Percentiles rank a stretch among this genome's conserved stretches.
phyloP scores from a whole-genome alignment of 345 rosid species.

The Orychophragmus violaceus region DNA sequence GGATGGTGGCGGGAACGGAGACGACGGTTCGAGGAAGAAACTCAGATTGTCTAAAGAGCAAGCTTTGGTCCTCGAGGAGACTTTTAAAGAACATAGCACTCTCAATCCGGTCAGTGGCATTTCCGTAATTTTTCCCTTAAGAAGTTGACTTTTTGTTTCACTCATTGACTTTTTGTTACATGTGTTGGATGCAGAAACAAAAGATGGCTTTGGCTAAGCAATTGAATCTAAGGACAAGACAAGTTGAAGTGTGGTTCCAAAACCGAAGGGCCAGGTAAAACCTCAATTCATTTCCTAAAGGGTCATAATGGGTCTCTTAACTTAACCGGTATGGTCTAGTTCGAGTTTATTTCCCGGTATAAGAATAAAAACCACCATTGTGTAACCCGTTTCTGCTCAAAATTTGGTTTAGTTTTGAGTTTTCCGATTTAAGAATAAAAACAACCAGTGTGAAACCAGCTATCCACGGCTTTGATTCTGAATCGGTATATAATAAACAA shows the following conservation, averaged over 20 bases:
- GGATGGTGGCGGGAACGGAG: constrained; percentile 67
- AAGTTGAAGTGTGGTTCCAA: constrained; percentile 96
- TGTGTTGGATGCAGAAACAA: constrained; percentile 47
- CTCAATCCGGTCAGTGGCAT: constrained; percentile 82
- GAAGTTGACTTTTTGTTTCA: not conserved
- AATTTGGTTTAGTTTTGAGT: not conserved
- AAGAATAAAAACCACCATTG: not conserved
- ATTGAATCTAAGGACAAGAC: constrained; percentile 74
- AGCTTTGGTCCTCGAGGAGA: constrained; percentile 76
- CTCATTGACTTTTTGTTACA: not conserved
- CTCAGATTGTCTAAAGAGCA: constrained; percentile 77
- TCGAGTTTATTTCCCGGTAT: not conserved
- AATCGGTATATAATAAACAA: not conserved
- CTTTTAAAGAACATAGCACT: constrained; percentile 83
- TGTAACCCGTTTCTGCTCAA: not conserved
- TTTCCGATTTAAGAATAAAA: not conserved
- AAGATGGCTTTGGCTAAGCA: constrained; percentile 72
- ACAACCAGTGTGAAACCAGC: not conserved
- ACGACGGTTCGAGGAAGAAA: constrained; percentile 73
- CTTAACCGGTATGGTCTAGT: not conserved
- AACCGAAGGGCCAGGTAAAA: constrained; percentile 86
- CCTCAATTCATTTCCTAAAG: not conserved
- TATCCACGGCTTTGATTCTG: not conserved
- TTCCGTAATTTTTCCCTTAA: not conserved
- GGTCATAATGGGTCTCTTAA: not conserved